Evolutionary conservation across 257 asterid species (phyloP).

Genomic region (Nicotiana undulata): DNA sequence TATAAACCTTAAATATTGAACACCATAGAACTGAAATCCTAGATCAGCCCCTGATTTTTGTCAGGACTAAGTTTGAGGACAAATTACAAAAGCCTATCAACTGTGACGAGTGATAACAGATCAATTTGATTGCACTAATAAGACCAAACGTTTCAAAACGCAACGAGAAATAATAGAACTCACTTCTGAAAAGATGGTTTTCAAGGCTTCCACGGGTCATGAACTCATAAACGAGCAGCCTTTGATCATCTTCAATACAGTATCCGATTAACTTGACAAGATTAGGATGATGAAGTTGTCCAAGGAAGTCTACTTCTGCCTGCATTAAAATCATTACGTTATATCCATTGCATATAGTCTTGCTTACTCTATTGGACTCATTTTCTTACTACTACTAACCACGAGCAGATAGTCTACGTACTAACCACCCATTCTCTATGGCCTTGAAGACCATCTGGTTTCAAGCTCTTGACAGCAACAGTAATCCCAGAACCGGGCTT

Average conservation of each 20-base stretch:
- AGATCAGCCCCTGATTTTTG: too few relatives aligned
- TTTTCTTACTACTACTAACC: conserved; percentile 14
- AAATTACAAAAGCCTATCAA: not conserved
- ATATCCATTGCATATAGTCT: conserved; percentile 1
- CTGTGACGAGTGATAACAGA: not conserved
- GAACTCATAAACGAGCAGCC: conserved; percentile 88
- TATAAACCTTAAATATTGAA: too few relatives aligned
- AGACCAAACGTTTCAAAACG: not conserved
- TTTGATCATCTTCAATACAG: conserved; percentile 90
- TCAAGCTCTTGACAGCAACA: conserved; percentile 93
- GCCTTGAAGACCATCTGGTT: conserved; percentile 92
- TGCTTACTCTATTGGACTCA: conserved; percentile 15
- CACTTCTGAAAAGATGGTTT: conserved; percentile 90
- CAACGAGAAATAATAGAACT: conserved; percentile 18
- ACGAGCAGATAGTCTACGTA: conserved; percentile 22
- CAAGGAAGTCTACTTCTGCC: conserved; percentile 95
- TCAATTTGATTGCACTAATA: not conserved
- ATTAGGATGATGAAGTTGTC: conserved; percentile 91
- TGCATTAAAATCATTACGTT: conserved; percentile 28
- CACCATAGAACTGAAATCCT: too few relatives aligned
- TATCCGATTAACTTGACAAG: conserved; percentile 88
- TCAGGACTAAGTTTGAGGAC: not conserved
- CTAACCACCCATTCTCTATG: conserved; percentile 99
- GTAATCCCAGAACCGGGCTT: conserved; percentile 89
- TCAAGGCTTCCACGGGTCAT: conserved; percentile 98